Evolutionary conservation across 148 eudicot species (phyloP), one percentile per base, ranked within the genome.

Genomic region (Nepenthes mirabilis): DNA sequence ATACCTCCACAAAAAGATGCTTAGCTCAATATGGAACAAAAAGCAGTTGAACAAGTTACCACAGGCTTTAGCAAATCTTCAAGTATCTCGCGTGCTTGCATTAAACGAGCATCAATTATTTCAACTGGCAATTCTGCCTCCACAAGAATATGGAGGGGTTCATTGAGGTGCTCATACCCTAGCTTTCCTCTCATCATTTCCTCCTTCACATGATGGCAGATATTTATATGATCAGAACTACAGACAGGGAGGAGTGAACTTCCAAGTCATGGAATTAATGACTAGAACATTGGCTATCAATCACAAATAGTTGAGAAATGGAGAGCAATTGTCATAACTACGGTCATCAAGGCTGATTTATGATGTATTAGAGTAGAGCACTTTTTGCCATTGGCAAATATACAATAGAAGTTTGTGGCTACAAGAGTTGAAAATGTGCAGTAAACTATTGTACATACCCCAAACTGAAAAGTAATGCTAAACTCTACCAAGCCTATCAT

Each of bases 111-210:
- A 78, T 93, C 99, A 63, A 93, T 72, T 55, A 89, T 84, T 73
- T 93, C 95, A 54, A 84, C 85, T 14, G 99, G 97, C 77, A 93
- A 61, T 70, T 93, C 97, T 14, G 95, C 99, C 75, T 93, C 99
- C 55, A 89, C 87, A 43, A 93, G 85, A 71, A 93, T 73, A 67
- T 93, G 99, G 49, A 93, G 97, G 57, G 95, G 99, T 74, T 93
- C 99, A 66, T 87, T 89, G 14, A 93, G 91, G 72, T 93, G 99
- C 75, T 89, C 99, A 61, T 84, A 93, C 48, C 99, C 99, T 2
- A 91, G 97, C 75, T 86, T 89, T 37, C 99, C 97, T 49, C 95
- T 81, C 95, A 89, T 84, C 85, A 86, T 89, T 59, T 93, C 99
- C 70, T 93, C 99, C 99, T 93, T 33, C 71, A 71, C 36, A 34